Percentiles rank a stretch among this genome's conserved stretches.
These are phyloP conservation scores for Fagopyrum homotropicum DNA, from an alignment of 148 eudicot genomes.

Conservation along the genomic window DNA sequence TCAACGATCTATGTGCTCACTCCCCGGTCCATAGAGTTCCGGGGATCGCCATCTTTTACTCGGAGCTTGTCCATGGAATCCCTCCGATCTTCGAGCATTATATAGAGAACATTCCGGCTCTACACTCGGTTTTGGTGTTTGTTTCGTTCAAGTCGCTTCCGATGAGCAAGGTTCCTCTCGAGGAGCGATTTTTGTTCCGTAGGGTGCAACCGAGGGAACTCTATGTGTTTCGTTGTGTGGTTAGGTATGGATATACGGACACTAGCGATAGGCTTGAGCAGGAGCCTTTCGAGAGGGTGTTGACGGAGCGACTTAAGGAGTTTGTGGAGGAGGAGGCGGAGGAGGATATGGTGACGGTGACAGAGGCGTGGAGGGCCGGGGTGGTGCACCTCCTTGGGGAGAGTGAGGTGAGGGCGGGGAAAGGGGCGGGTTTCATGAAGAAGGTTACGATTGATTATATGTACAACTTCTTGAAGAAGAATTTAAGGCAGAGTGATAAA, in stretches of 20 bases:
- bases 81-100: no score
- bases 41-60: no score
- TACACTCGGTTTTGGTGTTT: no score
- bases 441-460: constrained; percentile 43
- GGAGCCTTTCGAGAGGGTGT: constrained; percentile 13
- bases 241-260: neutral
- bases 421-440: constrained; percentile 38
- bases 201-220: constrained; percentile 19
- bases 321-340: constrained; percentile 25
- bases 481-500: constrained; percentile 43
- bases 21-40: no score
- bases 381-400: constrained; percentile 59
- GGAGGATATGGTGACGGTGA: constrained; percentile 13
- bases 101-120: no score
- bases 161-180: constrained; percentile 29
- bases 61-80: no score
- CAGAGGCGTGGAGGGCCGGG: constrained; percentile 39
- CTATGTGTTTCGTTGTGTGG: neutral
- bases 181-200: constrained; percentile 41
- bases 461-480: constrained; percentile 45
- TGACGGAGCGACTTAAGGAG: constrained; percentile 6
- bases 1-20: no score
- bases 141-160: constrained; percentile 26
- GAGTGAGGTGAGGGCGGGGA: constrained; percentile 36
- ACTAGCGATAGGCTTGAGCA: neutral